Conservation (phyloP, 1,139 yeast genomes). For the Yamadazyma jaroonii region DNA sequence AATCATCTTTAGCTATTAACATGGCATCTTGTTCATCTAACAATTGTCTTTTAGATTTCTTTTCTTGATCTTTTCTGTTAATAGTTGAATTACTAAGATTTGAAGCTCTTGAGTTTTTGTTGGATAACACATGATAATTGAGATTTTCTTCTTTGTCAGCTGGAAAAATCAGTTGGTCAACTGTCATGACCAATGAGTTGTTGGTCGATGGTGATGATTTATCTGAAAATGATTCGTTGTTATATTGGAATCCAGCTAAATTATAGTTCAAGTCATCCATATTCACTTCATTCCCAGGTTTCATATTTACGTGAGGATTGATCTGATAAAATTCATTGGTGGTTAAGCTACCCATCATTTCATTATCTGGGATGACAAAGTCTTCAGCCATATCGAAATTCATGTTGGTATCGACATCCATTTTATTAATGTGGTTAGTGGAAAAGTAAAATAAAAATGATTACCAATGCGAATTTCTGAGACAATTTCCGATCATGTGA, state of each 20-base stretch:
- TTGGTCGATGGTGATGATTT: constrained; percentile 17
- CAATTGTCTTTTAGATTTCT: constrained; percentile 22
- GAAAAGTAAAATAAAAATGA: no score
- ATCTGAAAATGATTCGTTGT: constrained; percentile 14
- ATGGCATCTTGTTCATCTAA: constrained; percentile 39
- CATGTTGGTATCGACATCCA: constrained; percentile 2
- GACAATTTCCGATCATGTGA: constrained; percentile 2
- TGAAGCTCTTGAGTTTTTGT: neutral
- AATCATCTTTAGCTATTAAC: constrained; percentile 38
- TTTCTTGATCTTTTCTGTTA: constrained; percentile 2
- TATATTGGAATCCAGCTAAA: neutral
- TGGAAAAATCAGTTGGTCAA: constrained; percentile 6
- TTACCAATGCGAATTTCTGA: constrained; percentile 5
- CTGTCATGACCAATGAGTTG: constrained; percentile 7
- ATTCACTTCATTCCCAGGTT: neutral
- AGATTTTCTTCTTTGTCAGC: neutral
- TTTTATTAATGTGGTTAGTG: neutral
- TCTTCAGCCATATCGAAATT: no score
- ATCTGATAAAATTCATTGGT: neutral
- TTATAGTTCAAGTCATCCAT: constrained; percentile 1
- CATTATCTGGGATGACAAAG: neutral
- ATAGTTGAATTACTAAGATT: neutral
- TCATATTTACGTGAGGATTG: neutral
- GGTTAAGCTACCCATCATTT: neutral
- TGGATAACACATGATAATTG: neutral